Evolutionary conservation across 2,329 filamentous ascomycete genomes (phyloP).

Genomic region (Drechmeria coniospora): DNA sequence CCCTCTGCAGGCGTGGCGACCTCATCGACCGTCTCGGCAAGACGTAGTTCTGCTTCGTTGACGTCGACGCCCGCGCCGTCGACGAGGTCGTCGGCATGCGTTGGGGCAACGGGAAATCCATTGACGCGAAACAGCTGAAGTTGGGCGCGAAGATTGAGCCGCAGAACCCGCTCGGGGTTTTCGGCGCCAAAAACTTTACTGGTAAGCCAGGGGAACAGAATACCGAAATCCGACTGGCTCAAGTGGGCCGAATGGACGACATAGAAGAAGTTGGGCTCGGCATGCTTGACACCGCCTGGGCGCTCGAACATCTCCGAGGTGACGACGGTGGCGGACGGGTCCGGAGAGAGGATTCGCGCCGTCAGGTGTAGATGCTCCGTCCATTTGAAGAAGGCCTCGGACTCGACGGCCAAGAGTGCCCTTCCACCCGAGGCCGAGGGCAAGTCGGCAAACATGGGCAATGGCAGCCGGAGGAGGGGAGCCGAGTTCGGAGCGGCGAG

Average conservation of each 20-base stretch:
- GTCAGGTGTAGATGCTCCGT: constrained; percentile 53
- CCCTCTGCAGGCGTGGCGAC: constrained; percentile 11
- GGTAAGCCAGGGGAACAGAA: constrained; percentile 62
- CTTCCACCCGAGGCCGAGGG: constrained; percentile 35
- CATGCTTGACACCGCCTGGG: constrained; percentile 24
- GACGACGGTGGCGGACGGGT: constrained; percentile 29
- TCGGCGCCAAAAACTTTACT: constrained; percentile 41
- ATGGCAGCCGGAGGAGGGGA: constrained; percentile 53
- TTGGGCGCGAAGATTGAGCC: constrained; percentile 42
- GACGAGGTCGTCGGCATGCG: constrained; percentile 31
- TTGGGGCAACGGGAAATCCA: constrained; percentile 31
- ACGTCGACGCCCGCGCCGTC: constrained; percentile 27
- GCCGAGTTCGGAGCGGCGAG: constrained; percentile 46
- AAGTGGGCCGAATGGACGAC: constrained; percentile 61
- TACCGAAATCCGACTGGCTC: constrained; percentile 69
- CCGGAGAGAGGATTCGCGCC: constrained; percentile 46
- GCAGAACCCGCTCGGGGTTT: constrained; percentile 41
- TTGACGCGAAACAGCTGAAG: constrained; percentile 40
- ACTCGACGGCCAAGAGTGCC: constrained; percentile 55
- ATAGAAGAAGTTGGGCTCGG: constrained; percentile 58
- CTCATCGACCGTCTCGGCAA: too few species aligned
- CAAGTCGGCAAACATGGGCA: constrained; percentile 49
- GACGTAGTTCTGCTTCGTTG: too few species aligned
- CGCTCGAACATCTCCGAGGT: constrained; percentile 25
- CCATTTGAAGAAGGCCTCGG: constrained; percentile 69